Evolutionary conservation across 2,329 filamentous ascomycete species (phyloP).

Genomic region (Xylariales sp.): DNA sequence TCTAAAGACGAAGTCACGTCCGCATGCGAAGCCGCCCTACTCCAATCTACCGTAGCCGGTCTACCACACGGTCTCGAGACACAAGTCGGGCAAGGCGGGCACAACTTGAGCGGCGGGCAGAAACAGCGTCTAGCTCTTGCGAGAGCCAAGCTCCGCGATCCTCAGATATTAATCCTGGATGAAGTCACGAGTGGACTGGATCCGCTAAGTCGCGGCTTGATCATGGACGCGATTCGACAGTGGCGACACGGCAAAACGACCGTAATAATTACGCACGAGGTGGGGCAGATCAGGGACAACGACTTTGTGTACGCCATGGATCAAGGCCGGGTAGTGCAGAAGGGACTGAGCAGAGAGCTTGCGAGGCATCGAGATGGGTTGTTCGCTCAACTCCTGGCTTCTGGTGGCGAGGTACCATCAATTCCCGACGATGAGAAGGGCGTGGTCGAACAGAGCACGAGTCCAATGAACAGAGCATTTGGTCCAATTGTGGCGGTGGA

Average conservation of each 20-base stretch:
- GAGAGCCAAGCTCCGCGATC: conserved; percentile 69
- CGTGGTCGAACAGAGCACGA: too few species aligned
- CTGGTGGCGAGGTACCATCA: neutral
- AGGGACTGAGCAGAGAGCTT: conserved; percentile 55
- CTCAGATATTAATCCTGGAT: conserved; percentile 78
- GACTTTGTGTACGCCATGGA: conserved; percentile 83
- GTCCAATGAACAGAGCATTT: neutral
- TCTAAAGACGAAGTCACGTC: conserved; percentile 50
- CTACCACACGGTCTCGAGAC: conserved; percentile 72
- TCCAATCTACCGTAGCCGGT: conserved; percentile 61
- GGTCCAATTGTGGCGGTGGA: neutral
- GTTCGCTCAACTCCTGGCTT: neutral
- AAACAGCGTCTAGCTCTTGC: conserved; percentile 77
- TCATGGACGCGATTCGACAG: conserved; percentile 69
- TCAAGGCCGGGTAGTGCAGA: conserved; percentile 60
- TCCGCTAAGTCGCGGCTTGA: conserved; percentile 57
- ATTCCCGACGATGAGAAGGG: too few species aligned
- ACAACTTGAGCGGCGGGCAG: conserved; percentile 77
- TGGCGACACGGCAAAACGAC: conserved; percentile 84
- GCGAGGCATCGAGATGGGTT: neutral
- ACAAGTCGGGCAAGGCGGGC: conserved; percentile 62
- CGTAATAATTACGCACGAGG: conserved; percentile 88
- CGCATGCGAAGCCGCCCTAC: conserved; percentile 62
- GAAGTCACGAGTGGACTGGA: conserved; percentile 87
- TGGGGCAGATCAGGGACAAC: conserved; percentile 64